Conservation (phyloP, 2,329 filamentous ascomycete species). For the Cladosporium sphaerospermum region DNA sequence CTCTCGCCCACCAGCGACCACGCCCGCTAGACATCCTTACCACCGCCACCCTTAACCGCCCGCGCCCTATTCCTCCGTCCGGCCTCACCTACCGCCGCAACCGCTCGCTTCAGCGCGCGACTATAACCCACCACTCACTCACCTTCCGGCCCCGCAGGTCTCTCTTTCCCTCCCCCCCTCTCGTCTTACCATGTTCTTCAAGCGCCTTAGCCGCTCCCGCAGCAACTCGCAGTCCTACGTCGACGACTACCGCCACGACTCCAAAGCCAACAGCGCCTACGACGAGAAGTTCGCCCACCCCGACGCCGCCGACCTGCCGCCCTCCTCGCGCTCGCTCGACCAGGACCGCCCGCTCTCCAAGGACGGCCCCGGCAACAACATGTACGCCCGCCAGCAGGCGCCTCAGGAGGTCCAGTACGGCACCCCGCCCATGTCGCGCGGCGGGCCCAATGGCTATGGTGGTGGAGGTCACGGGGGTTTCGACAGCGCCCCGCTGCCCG, state of each 20-base stretch:
- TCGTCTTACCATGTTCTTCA: slow-evolving; percentile 41
- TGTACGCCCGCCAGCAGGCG: slow-evolving; percentile 40
- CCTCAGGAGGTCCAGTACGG: slow-evolving; percentile 33
- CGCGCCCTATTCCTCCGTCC: too few species aligned
- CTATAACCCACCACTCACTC: too few species aligned
- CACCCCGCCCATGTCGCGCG: slow-evolving; percentile 17
- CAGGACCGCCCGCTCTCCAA: slow-evolving; percentile 20
- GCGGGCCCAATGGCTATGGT: slow-evolving; percentile 19
- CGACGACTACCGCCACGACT: slow-evolving; percentile 38
- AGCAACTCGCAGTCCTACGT: slow-evolving; percentile 46
- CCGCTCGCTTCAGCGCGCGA: too few species aligned
- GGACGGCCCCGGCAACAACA: slow-evolving; percentile 20
- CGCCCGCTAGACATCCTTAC: too few species aligned
- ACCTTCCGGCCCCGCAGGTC: too few species aligned
- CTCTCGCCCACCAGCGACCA: too few species aligned
- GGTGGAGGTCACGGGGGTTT: slow-evolving; percentile 17
- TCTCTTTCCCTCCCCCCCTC: slow-evolving; percentile 8
- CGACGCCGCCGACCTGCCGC: slow-evolving; percentile 25
- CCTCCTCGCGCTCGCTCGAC: slow-evolving; percentile 33
- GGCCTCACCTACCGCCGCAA: too few species aligned
- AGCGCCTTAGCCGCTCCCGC: slow-evolving; percentile 40
- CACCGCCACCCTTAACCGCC: too few species aligned
- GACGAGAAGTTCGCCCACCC: slow-evolving; percentile 36
- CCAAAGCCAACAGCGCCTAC: slow-evolving; percentile 40
- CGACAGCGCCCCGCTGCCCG: slow-evolving; percentile 15